Evolutionary conservation across 2,329 filamentous ascomycete species (phyloP).

Genomic region (Pseudocercospora cruenta): DNA sequence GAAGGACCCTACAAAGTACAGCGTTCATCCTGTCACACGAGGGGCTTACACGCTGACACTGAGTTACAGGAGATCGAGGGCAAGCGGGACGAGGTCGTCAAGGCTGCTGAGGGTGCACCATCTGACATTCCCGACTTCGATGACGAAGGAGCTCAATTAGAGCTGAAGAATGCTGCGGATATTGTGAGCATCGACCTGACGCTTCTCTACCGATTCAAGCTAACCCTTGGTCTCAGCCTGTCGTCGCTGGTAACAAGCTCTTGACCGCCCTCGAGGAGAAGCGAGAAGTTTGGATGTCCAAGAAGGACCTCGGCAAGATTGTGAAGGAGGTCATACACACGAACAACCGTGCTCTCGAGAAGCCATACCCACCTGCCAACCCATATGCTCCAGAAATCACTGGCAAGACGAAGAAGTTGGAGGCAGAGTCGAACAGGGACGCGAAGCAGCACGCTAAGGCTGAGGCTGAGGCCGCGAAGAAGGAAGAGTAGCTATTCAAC

Average conservation of each 20-base stretch:
- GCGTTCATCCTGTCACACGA: neutral
- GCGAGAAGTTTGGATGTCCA: slow-evolving; percentile 22
- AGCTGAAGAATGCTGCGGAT: slow-evolving; percentile 27
- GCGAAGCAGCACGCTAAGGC: slow-evolving; percentile 22
- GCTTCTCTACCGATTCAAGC: neutral
- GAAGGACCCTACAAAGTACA: slow-evolving; percentile 21
- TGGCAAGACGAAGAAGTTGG: slow-evolving; percentile 27
- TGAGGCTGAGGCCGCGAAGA: neutral
- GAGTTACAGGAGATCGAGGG: slow-evolving; percentile 23
- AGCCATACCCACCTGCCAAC: slow-evolving; percentile 26
- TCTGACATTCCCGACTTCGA: slow-evolving; percentile 27
- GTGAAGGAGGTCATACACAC: slow-evolving; percentile 27
- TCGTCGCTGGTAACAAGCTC: slow-evolving; percentile 27
- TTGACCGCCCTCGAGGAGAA: slow-evolving; percentile 25
- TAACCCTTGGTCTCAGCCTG: slow-evolving; percentile 7
- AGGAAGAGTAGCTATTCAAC: neutral
- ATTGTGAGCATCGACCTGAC: slow-evolving; percentile 8
- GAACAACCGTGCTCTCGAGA: slow-evolving; percentile 24
- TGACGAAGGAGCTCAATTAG: slow-evolving; percentile 27
- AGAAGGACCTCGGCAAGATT: slow-evolving; percentile 30
- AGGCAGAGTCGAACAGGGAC: slow-evolving; percentile 20
- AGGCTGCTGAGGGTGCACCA: slow-evolving; percentile 24
- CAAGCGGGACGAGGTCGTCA: slow-evolving; percentile 23
- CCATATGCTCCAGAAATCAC: slow-evolving; percentile 27
- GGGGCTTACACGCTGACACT: neutral